Evolutionary conservation across 345 rosid species (phyloP).

Genomic region (Melaleuca quinquenervia): DNA sequence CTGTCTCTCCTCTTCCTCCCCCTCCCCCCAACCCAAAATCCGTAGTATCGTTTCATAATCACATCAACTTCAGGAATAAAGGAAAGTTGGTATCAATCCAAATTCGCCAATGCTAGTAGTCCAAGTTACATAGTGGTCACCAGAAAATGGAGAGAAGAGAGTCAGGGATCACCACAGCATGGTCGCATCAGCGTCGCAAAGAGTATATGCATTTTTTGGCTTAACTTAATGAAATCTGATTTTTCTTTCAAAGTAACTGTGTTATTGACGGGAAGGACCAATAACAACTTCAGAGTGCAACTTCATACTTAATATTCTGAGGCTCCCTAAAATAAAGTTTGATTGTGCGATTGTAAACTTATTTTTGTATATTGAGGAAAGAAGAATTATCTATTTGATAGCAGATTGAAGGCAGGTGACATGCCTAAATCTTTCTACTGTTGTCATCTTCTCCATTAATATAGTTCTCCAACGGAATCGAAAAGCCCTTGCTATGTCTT

Average conservation of each 20-base stretch:
- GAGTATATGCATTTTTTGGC: not conserved
- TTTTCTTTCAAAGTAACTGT: not conserved
- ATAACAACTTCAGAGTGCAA: not conserved
- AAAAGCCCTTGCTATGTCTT: not conserved
- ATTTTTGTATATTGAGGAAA: not conserved
- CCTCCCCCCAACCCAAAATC: not conserved
- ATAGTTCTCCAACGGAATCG: not conserved
- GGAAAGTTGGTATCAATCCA: not conserved
- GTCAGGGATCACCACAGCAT: not conserved
- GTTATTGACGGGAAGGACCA: not conserved
- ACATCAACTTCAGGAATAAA: not conserved
- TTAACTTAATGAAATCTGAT: not conserved
- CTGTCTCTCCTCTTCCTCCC: not conserved
- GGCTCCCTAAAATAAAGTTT: not conserved
- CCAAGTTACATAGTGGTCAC: not conserved
- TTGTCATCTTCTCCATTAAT: not conserved
- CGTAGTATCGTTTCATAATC: not conserved
- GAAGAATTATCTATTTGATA: not conserved
- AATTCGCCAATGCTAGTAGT: not conserved
- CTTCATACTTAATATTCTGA: not conserved
- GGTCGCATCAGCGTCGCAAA: not conserved
- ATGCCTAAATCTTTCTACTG: not conserved
- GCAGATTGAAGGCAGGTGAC: not conserved
- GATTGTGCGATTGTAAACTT: not conserved
- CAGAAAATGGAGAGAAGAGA: not conserved